Conservation (phyloP, 1,284 basidiomycete genomes). For the Melanopsichium pennsylvanicum region DNA sequence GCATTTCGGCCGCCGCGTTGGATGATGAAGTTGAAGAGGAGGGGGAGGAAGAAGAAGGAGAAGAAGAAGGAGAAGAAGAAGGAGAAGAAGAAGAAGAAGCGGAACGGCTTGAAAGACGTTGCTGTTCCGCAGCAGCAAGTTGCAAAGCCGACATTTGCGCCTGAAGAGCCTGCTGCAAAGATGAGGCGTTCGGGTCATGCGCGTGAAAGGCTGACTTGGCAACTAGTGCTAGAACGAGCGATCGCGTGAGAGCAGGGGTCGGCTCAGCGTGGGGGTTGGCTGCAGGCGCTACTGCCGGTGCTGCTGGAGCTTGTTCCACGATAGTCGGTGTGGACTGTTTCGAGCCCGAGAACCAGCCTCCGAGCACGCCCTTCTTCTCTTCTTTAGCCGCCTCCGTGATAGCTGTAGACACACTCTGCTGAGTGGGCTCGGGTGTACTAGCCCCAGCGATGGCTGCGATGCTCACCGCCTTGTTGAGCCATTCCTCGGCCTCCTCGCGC, state of each 20-base stretch:
- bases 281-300: background rate
- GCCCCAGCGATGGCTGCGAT: constrained; percentile 36
- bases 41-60: no score
- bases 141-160: constrained; percentile 50
- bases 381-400: background rate
- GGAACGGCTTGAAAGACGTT: constrained; percentile 1
- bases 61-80: no score
- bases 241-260: constrained; percentile 40
- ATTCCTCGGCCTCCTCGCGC: constrained; percentile 37
- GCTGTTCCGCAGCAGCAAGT: constrained; percentile 34
- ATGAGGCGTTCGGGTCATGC: constrained; percentile 1
- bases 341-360: constrained; percentile 18
- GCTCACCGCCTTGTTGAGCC: constrained; percentile 41
- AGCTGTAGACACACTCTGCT: no score
- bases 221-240: constrained; percentile 45
- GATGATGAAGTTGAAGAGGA: background rate
- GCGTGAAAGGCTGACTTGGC: constrained; percentile 52
- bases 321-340: background rate
- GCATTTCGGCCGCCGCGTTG: constrained; percentile 26
- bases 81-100: no score
- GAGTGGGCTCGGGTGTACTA: background rate
- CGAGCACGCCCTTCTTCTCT: background rate
- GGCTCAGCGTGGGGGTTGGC: background rate
- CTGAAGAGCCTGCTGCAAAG: constrained; percentile 41
- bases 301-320: background rate